Evolutionary conservation across 352 stramenopile genomes (phyloP), one percentile per base, ranked within the genome.

Genomic region (Globisporangium solare): DNA sequence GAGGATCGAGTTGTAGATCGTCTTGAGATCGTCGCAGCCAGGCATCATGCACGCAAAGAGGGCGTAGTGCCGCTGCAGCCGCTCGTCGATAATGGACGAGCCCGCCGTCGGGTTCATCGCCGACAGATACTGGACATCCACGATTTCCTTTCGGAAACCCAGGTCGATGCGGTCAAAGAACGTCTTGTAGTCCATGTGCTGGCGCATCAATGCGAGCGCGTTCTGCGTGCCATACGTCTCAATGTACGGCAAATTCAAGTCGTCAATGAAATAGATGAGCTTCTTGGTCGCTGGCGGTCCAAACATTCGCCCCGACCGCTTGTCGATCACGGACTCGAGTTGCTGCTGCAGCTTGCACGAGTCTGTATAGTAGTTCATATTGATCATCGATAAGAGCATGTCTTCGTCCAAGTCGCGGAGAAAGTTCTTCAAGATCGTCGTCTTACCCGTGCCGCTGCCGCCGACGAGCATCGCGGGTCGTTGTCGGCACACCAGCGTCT

Each of bases 181-280:
- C 17, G 90, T 98, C 14, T 86, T 88, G 74, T 98, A 97, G 64
- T 98, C 92, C 82, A 98, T 97, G 71, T 98, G 93, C 74, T 98
- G 94, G 3, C 93, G 97, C 50, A 98, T 67, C 40, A 98, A 63
- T 22, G 94, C 93, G 40, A 98, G 83, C 14, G 93, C 86, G 69
- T 98, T 98, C 67, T 98, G 95, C 3, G 95, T 98, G 31, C 95
- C 95, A 56, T 98, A 98, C 20, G 90, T 98, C 63, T 98, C 95
- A 39, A 98, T 96, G 70, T 98, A 98, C 3, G 95, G 95, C 41
- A 98, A 60, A 57, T 98, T 98, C 63, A 98, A 79, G 57, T 98
- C 95, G 56, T 98, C 95, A 62, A 98, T 96, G 60, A 98, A 98
- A 63, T 98, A 98, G 37, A 98, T 94, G 32, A 98, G 80, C 58